Conservation (phyloP, 768 basidiomycete genomes). For the Suillus variegatus region DNA sequence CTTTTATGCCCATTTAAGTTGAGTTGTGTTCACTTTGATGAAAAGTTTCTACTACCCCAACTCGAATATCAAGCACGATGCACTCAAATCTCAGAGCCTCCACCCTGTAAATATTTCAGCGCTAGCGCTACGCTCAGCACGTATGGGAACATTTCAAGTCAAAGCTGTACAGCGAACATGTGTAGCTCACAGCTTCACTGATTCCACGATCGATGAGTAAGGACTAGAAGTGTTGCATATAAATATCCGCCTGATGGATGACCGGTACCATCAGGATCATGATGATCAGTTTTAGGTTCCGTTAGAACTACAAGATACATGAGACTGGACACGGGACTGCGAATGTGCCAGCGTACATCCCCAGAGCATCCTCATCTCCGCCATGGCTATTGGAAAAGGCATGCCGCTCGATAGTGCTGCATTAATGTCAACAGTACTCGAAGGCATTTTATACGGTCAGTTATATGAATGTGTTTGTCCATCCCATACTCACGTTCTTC, state of each 20-base stretch:
- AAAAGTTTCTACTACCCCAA: too few relatives aligned
- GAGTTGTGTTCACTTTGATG: too few relatives aligned
- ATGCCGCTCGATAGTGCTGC: slow-evolving; percentile 13
- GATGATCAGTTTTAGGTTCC: not conserved
- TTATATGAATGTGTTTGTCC: not conserved
- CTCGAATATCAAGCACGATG: not conserved
- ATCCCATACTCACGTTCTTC: not conserved
- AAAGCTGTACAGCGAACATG: not conserved
- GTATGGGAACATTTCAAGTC: too few relatives aligned
- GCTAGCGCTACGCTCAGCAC: too few relatives aligned
- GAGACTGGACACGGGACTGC: not conserved
- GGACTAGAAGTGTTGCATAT: not conserved
- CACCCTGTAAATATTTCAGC: too few relatives aligned
- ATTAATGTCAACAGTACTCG: slow-evolving; percentile 19
- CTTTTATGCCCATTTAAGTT: too few relatives aligned
- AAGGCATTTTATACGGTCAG: slow-evolving; percentile 20
- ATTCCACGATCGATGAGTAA: not conserved
- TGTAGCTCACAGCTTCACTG: not conserved
- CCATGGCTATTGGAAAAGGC: not conserved
- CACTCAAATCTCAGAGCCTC: not conserved
- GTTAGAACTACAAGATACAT: not conserved
- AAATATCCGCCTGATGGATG: not conserved
- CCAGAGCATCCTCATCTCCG: not conserved
- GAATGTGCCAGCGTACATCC: not conserved
- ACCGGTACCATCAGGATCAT: not conserved